phyloP scores from a whole-genome alignment of 495 filamentous ascomycete genomes.

The Chaetomidium leptoderma region DNA sequence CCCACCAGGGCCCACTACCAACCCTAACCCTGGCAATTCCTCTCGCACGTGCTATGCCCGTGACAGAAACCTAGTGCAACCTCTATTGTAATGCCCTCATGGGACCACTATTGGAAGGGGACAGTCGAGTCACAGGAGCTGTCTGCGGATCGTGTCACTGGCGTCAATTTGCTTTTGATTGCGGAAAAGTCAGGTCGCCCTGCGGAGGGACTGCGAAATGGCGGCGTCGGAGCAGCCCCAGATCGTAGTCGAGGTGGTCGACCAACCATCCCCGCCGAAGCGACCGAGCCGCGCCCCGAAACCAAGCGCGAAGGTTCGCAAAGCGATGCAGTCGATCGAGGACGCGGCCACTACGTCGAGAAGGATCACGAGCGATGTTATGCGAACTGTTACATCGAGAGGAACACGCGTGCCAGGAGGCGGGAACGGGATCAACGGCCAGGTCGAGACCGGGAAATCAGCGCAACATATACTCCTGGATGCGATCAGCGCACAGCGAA shows the following conservation, averaged over 20 bases:
- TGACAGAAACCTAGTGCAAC: too few relatives aligned
- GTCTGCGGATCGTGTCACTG: too few relatives aligned
- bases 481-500: background rate
- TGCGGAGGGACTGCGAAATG: background rate
- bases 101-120: too few relatives aligned
- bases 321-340: background rate
- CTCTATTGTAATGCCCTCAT: too few relatives aligned
- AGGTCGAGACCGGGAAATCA: background rate
- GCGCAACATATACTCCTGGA: too few relatives aligned
- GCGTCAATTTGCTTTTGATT: too few relatives aligned
- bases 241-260: background rate
- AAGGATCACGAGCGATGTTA: background rate
- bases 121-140: too few relatives aligned
- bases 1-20: too few relatives aligned
- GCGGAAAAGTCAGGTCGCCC: background rate
- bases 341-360: background rate
- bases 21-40: too few relatives aligned
- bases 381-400: background rate
- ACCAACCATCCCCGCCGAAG: background rate
- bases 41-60: too few relatives aligned
- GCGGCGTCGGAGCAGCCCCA: background rate
- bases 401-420: background rate
- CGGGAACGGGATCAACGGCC: background rate
- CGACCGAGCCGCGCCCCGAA: background rate
- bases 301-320: background rate